Conservation (phyloP, 2,329 filamentous ascomycete species). For the Orbilia quercus region DNA sequence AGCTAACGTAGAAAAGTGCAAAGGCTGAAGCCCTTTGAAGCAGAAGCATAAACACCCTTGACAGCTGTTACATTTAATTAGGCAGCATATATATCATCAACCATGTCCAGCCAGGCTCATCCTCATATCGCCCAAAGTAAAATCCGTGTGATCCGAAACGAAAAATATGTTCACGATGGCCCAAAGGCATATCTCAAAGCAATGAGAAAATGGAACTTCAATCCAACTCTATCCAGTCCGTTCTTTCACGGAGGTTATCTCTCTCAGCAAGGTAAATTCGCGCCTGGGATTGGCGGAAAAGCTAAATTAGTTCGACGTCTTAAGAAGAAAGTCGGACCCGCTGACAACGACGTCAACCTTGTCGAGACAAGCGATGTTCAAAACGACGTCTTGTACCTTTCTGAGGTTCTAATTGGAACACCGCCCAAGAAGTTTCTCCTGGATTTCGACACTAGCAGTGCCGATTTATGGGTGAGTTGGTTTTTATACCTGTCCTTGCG, state of each 20-base stretch:
- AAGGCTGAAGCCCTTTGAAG: no score
- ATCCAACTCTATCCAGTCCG: slow-evolving; percentile 72
- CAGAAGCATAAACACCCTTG: no score
- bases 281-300: slow-evolving; percentile 65
- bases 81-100: background rate
- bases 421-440: slow-evolving; percentile 72
- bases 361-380: slow-evolving; percentile 74
- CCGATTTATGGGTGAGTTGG: slow-evolving; percentile 73
- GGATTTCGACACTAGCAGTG: slow-evolving; percentile 78
- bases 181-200: slow-evolving; percentile 73
- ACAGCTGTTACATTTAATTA: no score
- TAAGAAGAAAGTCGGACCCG: slow-evolving; percentile 62
- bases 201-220: slow-evolving; percentile 73
- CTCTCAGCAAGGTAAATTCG: slow-evolving; percentile 67
- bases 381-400: slow-evolving; percentile 70
- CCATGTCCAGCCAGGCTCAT: slow-evolving; percentile 22
- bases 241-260: slow-evolving; percentile 68
- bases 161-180: slow-evolving; percentile 71
- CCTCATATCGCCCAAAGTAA: slow-evolving; percentile 34
- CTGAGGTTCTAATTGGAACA: slow-evolving; percentile 72
- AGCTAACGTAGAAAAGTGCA: no score
- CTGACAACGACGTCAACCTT: slow-evolving; percentile 62
- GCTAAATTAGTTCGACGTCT: slow-evolving; percentile 67
- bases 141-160: slow-evolving; percentile 68
- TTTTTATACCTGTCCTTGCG: no score